Conservation (phyloP, 441 rosid genomes). For the Gossypium aridum region DNA sequence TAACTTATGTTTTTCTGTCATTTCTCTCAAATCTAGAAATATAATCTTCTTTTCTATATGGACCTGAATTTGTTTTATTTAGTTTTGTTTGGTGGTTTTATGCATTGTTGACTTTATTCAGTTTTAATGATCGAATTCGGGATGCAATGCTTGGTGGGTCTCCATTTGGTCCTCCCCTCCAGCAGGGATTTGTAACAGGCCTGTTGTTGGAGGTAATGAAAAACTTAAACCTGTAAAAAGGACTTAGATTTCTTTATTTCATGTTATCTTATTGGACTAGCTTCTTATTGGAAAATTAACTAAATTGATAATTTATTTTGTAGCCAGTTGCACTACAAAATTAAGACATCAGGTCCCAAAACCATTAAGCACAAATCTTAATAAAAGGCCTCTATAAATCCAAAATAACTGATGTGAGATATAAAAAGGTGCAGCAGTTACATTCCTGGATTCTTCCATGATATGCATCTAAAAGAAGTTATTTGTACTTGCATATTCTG, state of each 20-base stretch:
- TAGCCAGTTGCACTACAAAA: not conserved
- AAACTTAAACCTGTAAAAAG: not conserved
- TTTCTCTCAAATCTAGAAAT: not conserved
- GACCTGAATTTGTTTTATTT: not conserved
- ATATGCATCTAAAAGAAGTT: not conserved
- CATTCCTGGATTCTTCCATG: not conserved
- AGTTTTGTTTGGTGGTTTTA: constrained; percentile 3
- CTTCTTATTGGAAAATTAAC: not conserved
- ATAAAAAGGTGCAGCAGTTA: not conserved
- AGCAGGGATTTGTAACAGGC: constrained; percentile 95
- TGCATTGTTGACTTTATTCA: constrained; percentile 29
- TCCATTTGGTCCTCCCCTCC: constrained; percentile 97
- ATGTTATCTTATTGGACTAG: not conserved
- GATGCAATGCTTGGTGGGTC: constrained; percentile 98
- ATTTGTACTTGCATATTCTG: not conserved
- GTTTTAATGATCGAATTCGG: constrained; percentile 95
- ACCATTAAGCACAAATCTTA: not conserved
- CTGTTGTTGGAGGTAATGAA: constrained; percentile 68
- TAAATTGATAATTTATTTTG: not conserved
- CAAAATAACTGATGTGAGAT: not conserved
- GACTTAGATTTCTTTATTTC: constrained; percentile 2
- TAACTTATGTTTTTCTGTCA: not conserved
- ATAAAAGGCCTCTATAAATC: not conserved
- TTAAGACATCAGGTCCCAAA: not conserved
- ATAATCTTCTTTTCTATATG: not conserved